A percentile compares a stretch with the other conserved stretches of the same genome.
Conservation (phyloP, 345 rosid species). For the Eucalyptus regnans region DNA sequence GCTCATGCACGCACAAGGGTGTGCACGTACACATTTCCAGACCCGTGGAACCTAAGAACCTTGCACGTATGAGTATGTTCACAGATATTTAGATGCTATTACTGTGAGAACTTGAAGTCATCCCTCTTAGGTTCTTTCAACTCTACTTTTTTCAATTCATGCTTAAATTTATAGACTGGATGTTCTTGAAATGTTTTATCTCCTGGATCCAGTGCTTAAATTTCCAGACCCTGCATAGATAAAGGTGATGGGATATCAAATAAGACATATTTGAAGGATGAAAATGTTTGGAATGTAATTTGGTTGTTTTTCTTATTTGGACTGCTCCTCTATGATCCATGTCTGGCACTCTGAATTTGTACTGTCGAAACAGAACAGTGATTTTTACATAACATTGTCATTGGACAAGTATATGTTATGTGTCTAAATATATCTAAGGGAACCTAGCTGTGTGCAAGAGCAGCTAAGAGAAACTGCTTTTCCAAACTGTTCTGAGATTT, state of each 20-base stretch:
- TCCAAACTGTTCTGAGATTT: background rate
- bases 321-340: background rate
- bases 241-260: background rate
- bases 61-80: background rate
- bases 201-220: background rate
- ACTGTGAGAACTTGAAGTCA: background rate
- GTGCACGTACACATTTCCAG: background rate
- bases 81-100: background rate
- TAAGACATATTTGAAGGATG: background rate
- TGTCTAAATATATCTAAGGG: background rate
- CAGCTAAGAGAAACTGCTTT: background rate
- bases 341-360: background rate
- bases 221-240: too few species aligned
- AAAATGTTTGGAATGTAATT: background rate
- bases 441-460: background rate
- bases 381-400: background rate
- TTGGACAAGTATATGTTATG: background rate
- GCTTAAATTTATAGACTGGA: background rate
- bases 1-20: background rate
- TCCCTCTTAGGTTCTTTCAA: background rate
- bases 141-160: background rate
- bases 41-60: background rate
- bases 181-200: background rate
- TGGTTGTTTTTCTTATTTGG: background rate
- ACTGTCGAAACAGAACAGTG: background rate